Base-by-base conservation (phyloP, 2,329 filamentous ascomycete species). In the Knufia fluminis region DNA sequence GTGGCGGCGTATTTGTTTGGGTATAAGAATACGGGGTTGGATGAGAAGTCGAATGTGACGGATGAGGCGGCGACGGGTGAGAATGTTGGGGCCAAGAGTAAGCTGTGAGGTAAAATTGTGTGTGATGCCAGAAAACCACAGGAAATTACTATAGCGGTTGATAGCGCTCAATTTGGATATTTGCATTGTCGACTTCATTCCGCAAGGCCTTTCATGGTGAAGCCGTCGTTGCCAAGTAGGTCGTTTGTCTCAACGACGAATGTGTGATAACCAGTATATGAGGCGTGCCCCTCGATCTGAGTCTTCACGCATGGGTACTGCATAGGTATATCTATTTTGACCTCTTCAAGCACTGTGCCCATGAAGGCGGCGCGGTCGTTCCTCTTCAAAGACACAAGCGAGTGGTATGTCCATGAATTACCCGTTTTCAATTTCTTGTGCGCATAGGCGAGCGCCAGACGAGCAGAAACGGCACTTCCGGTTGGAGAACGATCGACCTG, bases 1-100 rank as follows among this genome's bases (percentile, higher is more conserved):
- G 71, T 82, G 8, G 78, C 77, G 0, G 77, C 74, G 8, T 79
- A 75, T 62, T 54, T 80, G 38, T 79, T 80, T 60, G 76, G 74
- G 1, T 78, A 59, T 16, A 59, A 59, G 41, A 57, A 50, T 14
- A 59, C 57, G 8, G 57, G 74, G 54, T 68, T 69, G 0, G 64
- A 69, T 46, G 68, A 67, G 54, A 72, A 69, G 33, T 39, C 33
- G 9, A 33, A 49, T 7, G 38, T 22, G 38, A 43, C 16, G 6
- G 39, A 43, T 33, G 46, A 42, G 39, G 28, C 28, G 3, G 46
- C 20, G 8, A 42, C 10, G 28, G 39, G 19, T 1, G 36, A 49
- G 36, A 45, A 33, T 4, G 38, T 33, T 16, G 39, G 26, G 3
- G 24, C 17, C 2, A 26, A 41, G 23, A 48, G 46, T 38, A 49